Conservation (phyloP, 306 rosid genomes). For the Acacia acuminata region DNA sequence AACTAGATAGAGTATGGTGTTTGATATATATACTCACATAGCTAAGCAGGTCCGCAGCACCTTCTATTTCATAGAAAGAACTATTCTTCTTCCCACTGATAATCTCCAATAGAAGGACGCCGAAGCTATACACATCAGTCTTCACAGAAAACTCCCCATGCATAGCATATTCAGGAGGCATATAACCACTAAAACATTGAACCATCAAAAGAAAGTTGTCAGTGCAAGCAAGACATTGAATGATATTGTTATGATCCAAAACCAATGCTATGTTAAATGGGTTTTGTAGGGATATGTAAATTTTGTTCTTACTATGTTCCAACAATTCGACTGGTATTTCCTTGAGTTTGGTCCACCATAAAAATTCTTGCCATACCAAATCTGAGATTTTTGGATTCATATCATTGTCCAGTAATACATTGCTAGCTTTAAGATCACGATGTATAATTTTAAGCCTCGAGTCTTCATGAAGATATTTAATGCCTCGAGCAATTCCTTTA, state of each 20-base stretch:
- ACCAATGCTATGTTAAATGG: background rate
- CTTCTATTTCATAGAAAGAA: too few species aligned
- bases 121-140: conserved; percentile 4
- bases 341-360: conserved; percentile 21
- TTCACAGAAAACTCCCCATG: background rate
- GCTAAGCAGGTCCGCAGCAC: too few species aligned
- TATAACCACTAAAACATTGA: background rate
- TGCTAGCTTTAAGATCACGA: conserved; percentile 27
- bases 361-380: conserved; percentile 45
- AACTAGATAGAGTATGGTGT: too few species aligned
- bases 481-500: conserved; percentile 50
- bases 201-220: background rate
- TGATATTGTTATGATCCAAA: too few species aligned
- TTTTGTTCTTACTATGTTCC: conserved; percentile 44
- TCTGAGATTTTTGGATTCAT: conserved; percentile 47
- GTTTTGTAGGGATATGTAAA: background rate
- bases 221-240: background rate
- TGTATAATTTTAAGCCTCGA: conserved; percentile 42
- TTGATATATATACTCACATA: too few species aligned
- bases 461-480: conserved; percentile 63
- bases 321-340: conserved; percentile 14
- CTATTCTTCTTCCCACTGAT: too few species aligned
- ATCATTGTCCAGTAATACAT: conserved; percentile 33
- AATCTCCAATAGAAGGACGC: background rate
- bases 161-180: background rate